phyloP scores from a whole-genome alignment of 2,329 filamentous ascomycete species.

The Cryphonectria parasitica region DNA sequence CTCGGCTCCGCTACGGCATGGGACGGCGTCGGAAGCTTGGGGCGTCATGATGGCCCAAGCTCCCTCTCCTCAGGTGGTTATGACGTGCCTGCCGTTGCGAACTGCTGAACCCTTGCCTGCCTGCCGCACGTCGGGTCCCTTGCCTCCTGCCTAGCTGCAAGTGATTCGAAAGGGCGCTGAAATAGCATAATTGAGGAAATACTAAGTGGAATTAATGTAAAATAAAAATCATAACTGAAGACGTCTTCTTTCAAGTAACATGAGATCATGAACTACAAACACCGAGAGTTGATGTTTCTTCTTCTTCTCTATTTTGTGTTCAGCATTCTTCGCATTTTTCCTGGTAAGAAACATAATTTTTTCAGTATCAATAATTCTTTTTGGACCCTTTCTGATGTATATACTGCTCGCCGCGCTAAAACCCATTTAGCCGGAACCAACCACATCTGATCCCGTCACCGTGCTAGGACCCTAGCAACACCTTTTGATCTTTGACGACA shows the following conservation, averaged over 20 bases:
- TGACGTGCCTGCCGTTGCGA: conserved; percentile 17
- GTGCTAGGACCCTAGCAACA: background rate
- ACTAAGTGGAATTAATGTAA: background rate
- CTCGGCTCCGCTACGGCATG: conserved; percentile 2
- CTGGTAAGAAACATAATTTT: background rate
- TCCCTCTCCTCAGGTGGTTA: background rate
- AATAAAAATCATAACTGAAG: background rate
- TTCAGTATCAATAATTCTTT: background rate
- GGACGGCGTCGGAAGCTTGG: conserved; percentile 12
- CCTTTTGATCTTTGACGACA: background rate
- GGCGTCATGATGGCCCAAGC: conserved; percentile 15
- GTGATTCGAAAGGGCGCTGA: background rate
- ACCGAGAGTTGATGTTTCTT: background rate
- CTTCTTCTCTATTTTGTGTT: background rate
- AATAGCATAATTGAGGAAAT: background rate
- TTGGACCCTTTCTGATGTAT: background rate
- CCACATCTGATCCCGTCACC: background rate
- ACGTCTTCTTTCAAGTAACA: background rate
- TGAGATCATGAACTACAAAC: background rate
- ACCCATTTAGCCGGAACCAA: background rate
- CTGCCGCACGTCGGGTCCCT: background rate
- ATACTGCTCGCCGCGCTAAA: background rate
- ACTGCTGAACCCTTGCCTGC: background rate
- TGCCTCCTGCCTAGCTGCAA: background rate
- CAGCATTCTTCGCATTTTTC: background rate